Evolutionary conservation across 306 rosid species (phyloP), one percentile per base, ranked within the genome.

Genomic region (Quercus berberidifolia): DNA sequence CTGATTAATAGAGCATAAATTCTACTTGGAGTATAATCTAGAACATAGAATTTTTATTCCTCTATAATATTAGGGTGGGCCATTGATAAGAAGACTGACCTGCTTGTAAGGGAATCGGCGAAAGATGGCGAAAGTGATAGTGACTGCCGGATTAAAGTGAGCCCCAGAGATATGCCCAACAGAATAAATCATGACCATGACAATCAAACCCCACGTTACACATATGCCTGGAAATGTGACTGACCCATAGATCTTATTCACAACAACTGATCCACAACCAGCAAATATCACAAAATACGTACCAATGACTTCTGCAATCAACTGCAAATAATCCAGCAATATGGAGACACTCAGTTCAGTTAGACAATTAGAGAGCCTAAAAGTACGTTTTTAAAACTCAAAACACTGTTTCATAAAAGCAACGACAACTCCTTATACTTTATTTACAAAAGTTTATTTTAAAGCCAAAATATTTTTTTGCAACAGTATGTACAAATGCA

Each of bases 151-250:
- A 41, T 85, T 82, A 30, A 85, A 82, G 56, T 81, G 88, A 23
- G 88, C 88, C 0, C 88, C 88, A 8, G 85, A 85, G 4, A 85
- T 75, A 21, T 85, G 88, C 1, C 85, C 88, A 25, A 81, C 75
- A 0, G 83, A 10, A 52, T 85, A 85, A 19, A 81, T 71, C 88
- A 81, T 85, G 68, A 78, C 88, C 78, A 67, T 85, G 19, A 85
- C 82, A 62, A 83, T 79, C 33, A 85, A 55, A 8, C 88, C 88
- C 85, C 88, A 85, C 17, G 81, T 78, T 30, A 78, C 80, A 13
- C 83, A 83, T 28, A 77, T 57, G 20, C 88, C 88, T 0, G 81
- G 85, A 68, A 85, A 81, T 5, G 88, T 81, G 31, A 85, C 78
- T 12, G 60, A 21, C 20, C 79, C 85, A 25, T 78, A 74, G 2